phyloP scores from a whole-genome alignment of 140 eudicot genomes.

The Oenanthe javanica region DNA sequence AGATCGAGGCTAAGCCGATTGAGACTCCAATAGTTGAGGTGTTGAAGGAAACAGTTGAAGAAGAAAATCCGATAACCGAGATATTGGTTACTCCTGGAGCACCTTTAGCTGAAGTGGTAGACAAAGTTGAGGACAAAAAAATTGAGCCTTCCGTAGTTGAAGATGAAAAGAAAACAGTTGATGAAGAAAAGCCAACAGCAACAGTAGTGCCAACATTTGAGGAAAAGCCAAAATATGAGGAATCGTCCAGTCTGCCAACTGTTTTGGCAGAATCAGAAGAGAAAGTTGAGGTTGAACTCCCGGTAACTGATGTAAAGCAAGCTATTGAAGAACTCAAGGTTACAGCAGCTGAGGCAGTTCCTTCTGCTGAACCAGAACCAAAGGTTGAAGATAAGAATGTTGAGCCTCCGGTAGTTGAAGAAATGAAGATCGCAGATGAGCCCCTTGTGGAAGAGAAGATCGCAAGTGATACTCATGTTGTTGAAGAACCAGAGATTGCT shows the following conservation, averaged over 20 bases:
- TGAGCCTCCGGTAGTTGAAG: constrained; percentile 15
- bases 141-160: constrained; percentile 23
- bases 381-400: constrained; percentile 16
- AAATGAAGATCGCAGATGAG: constrained; percentile 13
- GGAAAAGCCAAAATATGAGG: background rate
- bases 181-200: constrained; percentile 4
- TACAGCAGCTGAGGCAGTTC: background rate
- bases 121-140: constrained; percentile 20
- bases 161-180: constrained; percentile 9
- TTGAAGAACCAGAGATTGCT: background rate
- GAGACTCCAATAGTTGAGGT: constrained; percentile 25
- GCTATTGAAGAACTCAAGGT: background rate
- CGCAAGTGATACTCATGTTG: background rate
- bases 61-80: constrained; percentile 8
- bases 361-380: constrained; percentile 16
- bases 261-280: constrained; percentile 7
- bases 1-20: constrained; percentile 19
- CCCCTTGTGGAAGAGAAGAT: background rate
- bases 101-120: constrained; percentile 11
- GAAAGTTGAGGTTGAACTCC: background rate
- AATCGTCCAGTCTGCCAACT: background rate
- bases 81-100: background rate
- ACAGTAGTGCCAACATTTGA: background rate
- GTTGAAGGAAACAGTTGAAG: constrained; percentile 2
- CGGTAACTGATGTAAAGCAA: constrained; percentile 10